These are phyloP conservation scores for Cladosporium halotolerans DNA, from an alignment of 2,329 filamentous ascomycete genomes.

Conservation along the genomic window DNA sequence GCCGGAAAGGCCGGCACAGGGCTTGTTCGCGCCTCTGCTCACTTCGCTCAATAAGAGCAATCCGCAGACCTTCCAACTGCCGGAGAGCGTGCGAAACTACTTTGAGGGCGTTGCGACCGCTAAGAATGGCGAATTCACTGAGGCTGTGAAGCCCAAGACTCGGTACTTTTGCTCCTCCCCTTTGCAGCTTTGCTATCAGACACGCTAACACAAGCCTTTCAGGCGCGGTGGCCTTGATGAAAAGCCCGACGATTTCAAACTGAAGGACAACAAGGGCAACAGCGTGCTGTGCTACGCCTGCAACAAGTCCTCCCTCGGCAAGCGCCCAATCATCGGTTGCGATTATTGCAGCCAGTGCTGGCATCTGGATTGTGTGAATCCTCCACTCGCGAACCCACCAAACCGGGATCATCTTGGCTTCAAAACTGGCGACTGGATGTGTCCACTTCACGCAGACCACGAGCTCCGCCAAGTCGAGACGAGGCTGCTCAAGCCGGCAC, in stretches of 20 bases:
- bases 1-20: constrained; percentile 31
- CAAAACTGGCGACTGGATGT: constrained; percentile 71
- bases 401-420: constrained; percentile 45
- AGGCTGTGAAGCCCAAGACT: constrained; percentile 45
- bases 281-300: constrained; percentile 73
- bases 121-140: constrained; percentile 73
- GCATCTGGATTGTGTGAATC: constrained; percentile 89
- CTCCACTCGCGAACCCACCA: constrained; percentile 73
- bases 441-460: constrained; percentile 78
- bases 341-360: constrained; percentile 75
- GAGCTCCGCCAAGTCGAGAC: constrained; percentile 56
- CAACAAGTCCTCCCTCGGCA: constrained; percentile 53
- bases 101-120: constrained; percentile 77
- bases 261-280: constrained; percentile 64
- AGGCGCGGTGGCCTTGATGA: constrained; percentile 41
- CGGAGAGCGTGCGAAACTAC: constrained; percentile 62
- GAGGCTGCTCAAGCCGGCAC: constrained; percentile 20
- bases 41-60: constrained; percentile 37
- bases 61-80: constrained; percentile 48
- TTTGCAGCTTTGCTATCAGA: background rate
- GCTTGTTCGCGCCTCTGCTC: constrained; percentile 60
- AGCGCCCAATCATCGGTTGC: constrained; percentile 75
- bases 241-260: constrained; percentile 26
- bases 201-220: constrained; percentile 7
- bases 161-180: constrained; percentile 44